phyloP scores from a whole-genome alignment of 441 rosid genomes.

The Erodium trifolium region DNA sequence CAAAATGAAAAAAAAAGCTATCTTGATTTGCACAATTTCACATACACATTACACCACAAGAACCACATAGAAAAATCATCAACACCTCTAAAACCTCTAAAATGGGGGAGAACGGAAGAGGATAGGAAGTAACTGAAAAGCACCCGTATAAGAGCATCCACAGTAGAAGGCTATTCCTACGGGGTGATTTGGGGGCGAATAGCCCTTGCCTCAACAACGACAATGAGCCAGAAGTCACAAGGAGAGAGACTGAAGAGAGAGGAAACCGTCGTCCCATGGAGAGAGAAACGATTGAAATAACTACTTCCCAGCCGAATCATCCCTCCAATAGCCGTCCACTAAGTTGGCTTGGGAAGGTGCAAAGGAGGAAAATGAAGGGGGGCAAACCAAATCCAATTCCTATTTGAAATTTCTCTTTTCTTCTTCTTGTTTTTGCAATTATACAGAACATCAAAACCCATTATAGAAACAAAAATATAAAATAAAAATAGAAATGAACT shows the following conservation, averaged over 20 bases:
- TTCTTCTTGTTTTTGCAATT: conserved; percentile 22
- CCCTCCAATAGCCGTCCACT: no score
- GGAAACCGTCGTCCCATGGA: no score
- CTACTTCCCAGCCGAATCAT: no score
- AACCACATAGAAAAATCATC: conserved; percentile 5
- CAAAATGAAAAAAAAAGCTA: conserved; percentile 28
- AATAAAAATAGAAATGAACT: not conserved
- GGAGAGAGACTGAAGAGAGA: no score
- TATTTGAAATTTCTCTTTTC: conserved; percentile 23
- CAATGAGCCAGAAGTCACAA: no score
- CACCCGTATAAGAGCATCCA: conserved; percentile 37
- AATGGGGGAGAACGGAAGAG: conserved; percentile 9
- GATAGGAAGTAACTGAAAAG: not conserved
- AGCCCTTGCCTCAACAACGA: no score
- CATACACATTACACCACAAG: conserved; percentile 40
- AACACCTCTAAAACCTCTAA: not conserved
- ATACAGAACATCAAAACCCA: conserved; percentile 25
- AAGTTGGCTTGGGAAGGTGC: conserved; percentile 21
- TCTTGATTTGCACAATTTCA: conserved; percentile 35
- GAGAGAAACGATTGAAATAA: no score
- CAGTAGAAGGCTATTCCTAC: no score
- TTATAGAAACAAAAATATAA: no score
- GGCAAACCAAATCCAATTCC: conserved; percentile 12
- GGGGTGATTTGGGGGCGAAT: no score
- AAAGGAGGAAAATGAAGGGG: conserved; percentile 8